Evolutionary conservation across 345 rosid genomes (phyloP), one percentile per base, ranked within the genome.

Genomic region (Iberis pinnata): DNA sequence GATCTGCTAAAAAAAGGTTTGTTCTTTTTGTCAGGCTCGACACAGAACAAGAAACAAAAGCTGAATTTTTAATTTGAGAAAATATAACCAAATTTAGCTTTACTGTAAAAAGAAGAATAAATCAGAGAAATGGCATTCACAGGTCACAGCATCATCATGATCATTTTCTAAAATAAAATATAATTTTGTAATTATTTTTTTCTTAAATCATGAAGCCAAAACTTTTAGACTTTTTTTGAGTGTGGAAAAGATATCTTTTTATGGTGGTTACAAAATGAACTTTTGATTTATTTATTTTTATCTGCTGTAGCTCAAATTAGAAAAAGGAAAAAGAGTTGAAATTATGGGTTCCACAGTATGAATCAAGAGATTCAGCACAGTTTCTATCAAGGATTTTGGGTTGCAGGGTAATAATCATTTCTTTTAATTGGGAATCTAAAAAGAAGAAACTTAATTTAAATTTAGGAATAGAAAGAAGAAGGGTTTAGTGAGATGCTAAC

Each of bases 11-110:
- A 27, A 53, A 69, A 58, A 60, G 67, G 33, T 62, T 31, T 65
- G 53, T 67, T 67, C 61, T 53, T 67, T 53, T 46, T 67, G 71
- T 67, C 71, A 67, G n/a, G 71, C 43, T 29, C 53, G 13, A 60
- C 32, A 53, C 45, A 22, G 32, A 59, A 47, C 32, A 53, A 56
- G 53, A 45, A 52, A 60, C 59, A 58, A 65, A 65, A 58, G 64
- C 59, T 65, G 59, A 26, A 36, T 50, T 64, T 56, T 18, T 17
- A 42, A n/a, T 22, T 22, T 22, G 4, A 65, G 14, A 24, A 6
- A 5, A 6, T 42, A 33, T 49, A 35, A 18, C 33, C 42, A 33
- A 13, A 18, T 57, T 49, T 9, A 4, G 15, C 29, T 65, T 57
- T 57, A 32, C 49, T 49, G 58, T 65, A 49, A 65, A 65, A 65